phyloP scores from a whole-genome alignment of 2,329 filamentous ascomycete genomes.

The Fusarium vanettenii region DNA sequence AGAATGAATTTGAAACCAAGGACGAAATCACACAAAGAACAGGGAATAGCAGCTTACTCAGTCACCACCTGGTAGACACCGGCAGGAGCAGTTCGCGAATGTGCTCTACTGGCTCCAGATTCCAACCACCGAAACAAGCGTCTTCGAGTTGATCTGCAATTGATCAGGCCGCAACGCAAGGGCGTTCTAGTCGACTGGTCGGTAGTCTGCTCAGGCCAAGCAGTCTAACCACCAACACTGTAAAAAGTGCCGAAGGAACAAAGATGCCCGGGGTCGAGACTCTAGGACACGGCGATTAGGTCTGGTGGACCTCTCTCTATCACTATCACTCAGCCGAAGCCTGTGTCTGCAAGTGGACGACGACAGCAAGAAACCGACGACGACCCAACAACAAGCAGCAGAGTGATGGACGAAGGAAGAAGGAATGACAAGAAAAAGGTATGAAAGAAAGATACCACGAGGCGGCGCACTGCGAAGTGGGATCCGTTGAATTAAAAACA shows the following conservation, averaged over 20 bases:
- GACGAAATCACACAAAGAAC: not conserved
- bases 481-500: slow-evolving; percentile 39
- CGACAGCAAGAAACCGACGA: slow-evolving; percentile 9
- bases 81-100: not conserved
- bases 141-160: slow-evolving; percentile 27
- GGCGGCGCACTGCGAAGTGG: slow-evolving; percentile 20
- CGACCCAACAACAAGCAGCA: slow-evolving; percentile 11
- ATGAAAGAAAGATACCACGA: slow-evolving; percentile 28
- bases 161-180: slow-evolving; percentile 36
- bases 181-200: slow-evolving; percentile 18
- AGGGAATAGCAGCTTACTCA: slow-evolving; percentile 18
- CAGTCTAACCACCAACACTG: slow-evolving; percentile 8
- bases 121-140: slow-evolving; percentile 29
- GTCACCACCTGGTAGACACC: slow-evolving; percentile 1
- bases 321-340: slow-evolving; percentile 31
- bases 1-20: not conserved
- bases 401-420: slow-evolving; percentile 13
- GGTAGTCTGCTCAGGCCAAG: slow-evolving; percentile 4
- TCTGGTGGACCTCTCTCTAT: slow-evolving; percentile 12
- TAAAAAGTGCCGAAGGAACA: slow-evolving; percentile 1
- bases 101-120: slow-evolving; percentile 8
- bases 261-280: not conserved
- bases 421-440: slow-evolving; percentile 15
- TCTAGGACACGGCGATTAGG: slow-evolving; percentile 8
- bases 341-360: slow-evolving; percentile 21